A percentile compares a stretch with the other conserved stretches of the same genome.
These are phyloP conservation scores for Lodderomyces parapsilosis DNA, from an alignment of 1,139 yeast genomes.

Conservation along the genomic window DNA sequence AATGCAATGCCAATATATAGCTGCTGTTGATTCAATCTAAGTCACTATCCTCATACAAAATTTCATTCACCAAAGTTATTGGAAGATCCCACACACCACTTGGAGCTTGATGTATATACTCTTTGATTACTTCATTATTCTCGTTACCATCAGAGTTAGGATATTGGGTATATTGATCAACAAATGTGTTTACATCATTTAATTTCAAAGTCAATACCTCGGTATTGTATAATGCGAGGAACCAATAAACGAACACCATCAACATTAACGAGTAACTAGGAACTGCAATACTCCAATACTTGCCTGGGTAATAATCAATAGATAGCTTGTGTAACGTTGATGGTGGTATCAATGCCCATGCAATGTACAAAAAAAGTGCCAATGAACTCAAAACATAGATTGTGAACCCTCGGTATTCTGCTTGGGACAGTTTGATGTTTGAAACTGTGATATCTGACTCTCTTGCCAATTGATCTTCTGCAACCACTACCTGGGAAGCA, in stretches of 20 bases:
- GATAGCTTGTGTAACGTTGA: slow-evolving; percentile 49
- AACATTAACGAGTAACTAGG: slow-evolving; percentile 69
- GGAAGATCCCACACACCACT: slow-evolving; percentile 89
- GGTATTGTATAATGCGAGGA: slow-evolving; percentile 66
- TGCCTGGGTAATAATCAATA: slow-evolving; percentile 74
- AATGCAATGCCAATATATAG: too few relatives aligned
- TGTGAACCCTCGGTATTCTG: slow-evolving; percentile 82
- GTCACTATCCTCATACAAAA: slow-evolving; percentile 52
- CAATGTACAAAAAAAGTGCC: slow-evolving; percentile 50
- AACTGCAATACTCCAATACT: slow-evolving; percentile 83
- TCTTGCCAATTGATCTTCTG: slow-evolving; percentile 59
- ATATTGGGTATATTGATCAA: slow-evolving; percentile 65
- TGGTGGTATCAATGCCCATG: slow-evolving; percentile 74
- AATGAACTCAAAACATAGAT: slow-evolving; percentile 62
- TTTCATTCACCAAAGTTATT: slow-evolving; percentile 64
- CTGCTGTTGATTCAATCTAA: not conserved
- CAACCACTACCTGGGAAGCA: not conserved
- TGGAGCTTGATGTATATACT: slow-evolving; percentile 53
- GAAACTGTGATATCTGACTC: slow-evolving; percentile 78
- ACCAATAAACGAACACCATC: slow-evolving; percentile 71
- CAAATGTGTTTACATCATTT: slow-evolving; percentile 59
- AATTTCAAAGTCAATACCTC: slow-evolving; percentile 66
- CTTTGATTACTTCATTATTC: slow-evolving; percentile 11
- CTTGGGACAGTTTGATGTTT: slow-evolving; percentile 28
- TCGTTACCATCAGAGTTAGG: slow-evolving; percentile 26